Evolutionary conservation across 1,284 basidiomycete genomes (phyloP), one percentile per base, ranked within the genome.

Genomic region (Ustilago loliicola): DNA sequence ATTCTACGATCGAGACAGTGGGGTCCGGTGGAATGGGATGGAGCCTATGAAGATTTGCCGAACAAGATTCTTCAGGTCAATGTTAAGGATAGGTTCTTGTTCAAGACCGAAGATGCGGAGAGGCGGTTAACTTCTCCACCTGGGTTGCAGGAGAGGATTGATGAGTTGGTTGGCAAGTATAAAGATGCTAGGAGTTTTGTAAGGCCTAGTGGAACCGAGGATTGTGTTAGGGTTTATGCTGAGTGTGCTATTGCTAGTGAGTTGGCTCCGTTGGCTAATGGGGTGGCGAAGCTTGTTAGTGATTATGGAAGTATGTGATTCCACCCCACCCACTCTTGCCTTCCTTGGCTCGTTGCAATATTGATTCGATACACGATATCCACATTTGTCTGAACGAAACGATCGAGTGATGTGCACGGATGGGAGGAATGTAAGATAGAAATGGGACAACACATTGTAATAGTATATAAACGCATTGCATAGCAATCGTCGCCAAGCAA

Each of bases 151-250:
- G 89, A 86, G n/a, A 92, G 91, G 87, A 92, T 99, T 53, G 93
- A 99, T 78, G 93, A 93, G 55, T 89, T 95, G 32, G 93, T 95
- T 30, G 89, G 89, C 61, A 92, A 92, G 83, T 94, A 93, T 84
- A 92, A 93, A 62, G 91, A 91, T 36, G 97, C 96, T 0, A 90
- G 97, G 54, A 91, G 93, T 29, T 99, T 99, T 86, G 96, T 99
- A 15, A 88, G 97, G 68, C 97, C 97, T 1, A 97, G 95, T 87
- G 97, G 97, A 13, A 99, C 97, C 21, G 97, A 99, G 87, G 96
- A 99, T 85, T 96, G 97, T 51, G 97, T 99, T 13, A 90, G 97
- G 72, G 96, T 99, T 9, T 99, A 99, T 85, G 97, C 96, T 0
- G 97, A 99, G 87, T 95, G 96, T 1, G 89, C 89, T 45, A 89